phyloP scores from a whole-genome alignment of 176 grass and related monocot species.

The Carex scoparia region DNA sequence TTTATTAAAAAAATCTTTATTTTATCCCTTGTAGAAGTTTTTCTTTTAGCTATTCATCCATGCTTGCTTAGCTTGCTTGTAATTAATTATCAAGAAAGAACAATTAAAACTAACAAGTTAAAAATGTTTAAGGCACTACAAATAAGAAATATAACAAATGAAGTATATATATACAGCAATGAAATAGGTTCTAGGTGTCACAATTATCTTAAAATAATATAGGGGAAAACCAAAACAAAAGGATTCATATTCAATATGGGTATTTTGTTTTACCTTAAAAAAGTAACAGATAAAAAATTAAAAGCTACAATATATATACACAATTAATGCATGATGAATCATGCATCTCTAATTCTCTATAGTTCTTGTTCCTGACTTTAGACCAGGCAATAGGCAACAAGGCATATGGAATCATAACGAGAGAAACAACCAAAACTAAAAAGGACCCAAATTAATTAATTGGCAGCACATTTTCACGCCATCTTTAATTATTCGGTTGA shows the following conservation, averaged over 20 bases:
- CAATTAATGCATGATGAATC: conserved; percentile 2
- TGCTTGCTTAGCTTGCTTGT: too few species aligned
- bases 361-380: not conserved
- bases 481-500: not conserved
- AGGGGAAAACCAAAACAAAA: too few species aligned
- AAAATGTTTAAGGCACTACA: too few species aligned
- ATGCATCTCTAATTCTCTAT: not conserved
- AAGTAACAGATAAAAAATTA: not conserved
- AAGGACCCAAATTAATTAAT: not conserved
- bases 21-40: too few species aligned
- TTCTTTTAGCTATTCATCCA: too few species aligned
- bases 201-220: too few species aligned
- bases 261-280: not conserved
- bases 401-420: not conserved
- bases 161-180: too few species aligned
- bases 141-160: too few species aligned
- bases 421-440: not conserved
- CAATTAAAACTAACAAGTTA: too few species aligned
- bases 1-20: too few species aligned
- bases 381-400: not conserved
- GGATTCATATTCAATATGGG: not conserved
- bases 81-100: too few species aligned
- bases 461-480: not conserved
- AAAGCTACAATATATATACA: not conserved
- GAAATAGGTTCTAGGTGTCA: too few species aligned